These are phyloP conservation scores for Solanum ahanhuiri DNA, from an alignment of 257 asterid species.

Conservation along the genomic window DNA sequence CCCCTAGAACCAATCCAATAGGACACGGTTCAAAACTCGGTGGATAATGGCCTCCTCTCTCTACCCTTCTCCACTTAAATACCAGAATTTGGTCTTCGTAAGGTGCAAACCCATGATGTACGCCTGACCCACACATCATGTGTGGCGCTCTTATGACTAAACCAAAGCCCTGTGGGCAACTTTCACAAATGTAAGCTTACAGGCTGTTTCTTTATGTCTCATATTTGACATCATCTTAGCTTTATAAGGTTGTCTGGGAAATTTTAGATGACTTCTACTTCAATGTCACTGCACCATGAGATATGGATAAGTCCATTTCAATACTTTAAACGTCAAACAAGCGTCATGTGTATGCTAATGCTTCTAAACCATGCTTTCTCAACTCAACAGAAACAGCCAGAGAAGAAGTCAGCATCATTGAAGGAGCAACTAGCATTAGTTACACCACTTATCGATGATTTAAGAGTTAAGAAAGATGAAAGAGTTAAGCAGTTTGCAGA, in stretches of 20 bases:
- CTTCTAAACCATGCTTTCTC: neutral
- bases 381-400: conserved; percentile 3
- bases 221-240: neutral
- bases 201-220: neutral
- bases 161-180: neutral
- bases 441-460: conserved; percentile 3
- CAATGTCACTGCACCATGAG: neutral
- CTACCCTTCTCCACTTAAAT: neutral
- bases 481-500: conserved; percentile 5
- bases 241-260: neutral
- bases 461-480: conserved; percentile 3
- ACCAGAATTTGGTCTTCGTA: neutral
- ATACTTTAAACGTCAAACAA: neutral
- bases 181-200: neutral
- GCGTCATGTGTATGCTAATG: neutral
- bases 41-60: neutral
- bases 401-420: conserved; percentile 1
- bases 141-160: neutral
- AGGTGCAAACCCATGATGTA: neutral
- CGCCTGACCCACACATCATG: neutral
- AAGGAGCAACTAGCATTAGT: conserved; percentile 6
- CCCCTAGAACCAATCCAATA: neutral
- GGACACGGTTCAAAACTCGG: neutral
- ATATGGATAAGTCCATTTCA: neutral
- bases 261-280: neutral